These are phyloP conservation scores for Dactylella cylindrospora DNA, from an alignment of 2,329 filamentous ascomycete species.

Conservation along the genomic window DNA sequence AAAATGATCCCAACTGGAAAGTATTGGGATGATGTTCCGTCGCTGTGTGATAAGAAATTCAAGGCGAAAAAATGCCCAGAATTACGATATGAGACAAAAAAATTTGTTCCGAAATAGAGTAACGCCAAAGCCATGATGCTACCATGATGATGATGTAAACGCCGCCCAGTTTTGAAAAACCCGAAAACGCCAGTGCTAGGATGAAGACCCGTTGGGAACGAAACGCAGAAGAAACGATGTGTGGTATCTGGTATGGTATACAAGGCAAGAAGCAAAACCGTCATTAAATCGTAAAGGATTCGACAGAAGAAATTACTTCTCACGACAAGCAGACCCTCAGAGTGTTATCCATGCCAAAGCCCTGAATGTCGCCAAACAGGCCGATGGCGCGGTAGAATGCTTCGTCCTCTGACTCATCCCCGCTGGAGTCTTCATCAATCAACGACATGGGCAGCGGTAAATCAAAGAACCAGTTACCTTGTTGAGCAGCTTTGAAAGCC, in stretches of 20 bases:
- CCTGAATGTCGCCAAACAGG: slow-evolving; percentile 42
- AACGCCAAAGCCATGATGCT: slow-evolving; percentile 42
- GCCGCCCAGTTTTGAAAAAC: slow-evolving; percentile 43
- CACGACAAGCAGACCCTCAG: slow-evolving; percentile 36
- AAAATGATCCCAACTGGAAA: no score
- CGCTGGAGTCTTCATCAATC: slow-evolving; percentile 44
- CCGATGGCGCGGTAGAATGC: slow-evolving; percentile 45
- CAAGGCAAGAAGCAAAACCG: slow-evolving; percentile 31
- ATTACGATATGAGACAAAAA: slow-evolving; percentile 8
- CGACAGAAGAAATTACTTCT: slow-evolving; percentile 11
- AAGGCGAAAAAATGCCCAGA: no score
- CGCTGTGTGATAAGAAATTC: no score
- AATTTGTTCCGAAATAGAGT: slow-evolving; percentile 19
- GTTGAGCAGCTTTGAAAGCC: slow-evolving; percentile 44
- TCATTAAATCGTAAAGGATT: slow-evolving; percentile 41
- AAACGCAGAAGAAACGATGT: slow-evolving; percentile 14
- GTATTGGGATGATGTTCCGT: no score
- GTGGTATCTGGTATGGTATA: slow-evolving; percentile 14
- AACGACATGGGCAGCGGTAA: slow-evolving; percentile 45
- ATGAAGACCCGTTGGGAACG: slow-evolving; percentile 34
- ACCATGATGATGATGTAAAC: slow-evolving; percentile 38
- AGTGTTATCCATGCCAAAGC: slow-evolving; percentile 42
- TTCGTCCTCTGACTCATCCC: slow-evolving; percentile 44
- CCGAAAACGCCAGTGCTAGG: slow-evolving; percentile 44
- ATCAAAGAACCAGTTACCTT: slow-evolving; percentile 46